Conservation (phyloP, 306 rosid species). For the Fragaria ananassa region DNA sequence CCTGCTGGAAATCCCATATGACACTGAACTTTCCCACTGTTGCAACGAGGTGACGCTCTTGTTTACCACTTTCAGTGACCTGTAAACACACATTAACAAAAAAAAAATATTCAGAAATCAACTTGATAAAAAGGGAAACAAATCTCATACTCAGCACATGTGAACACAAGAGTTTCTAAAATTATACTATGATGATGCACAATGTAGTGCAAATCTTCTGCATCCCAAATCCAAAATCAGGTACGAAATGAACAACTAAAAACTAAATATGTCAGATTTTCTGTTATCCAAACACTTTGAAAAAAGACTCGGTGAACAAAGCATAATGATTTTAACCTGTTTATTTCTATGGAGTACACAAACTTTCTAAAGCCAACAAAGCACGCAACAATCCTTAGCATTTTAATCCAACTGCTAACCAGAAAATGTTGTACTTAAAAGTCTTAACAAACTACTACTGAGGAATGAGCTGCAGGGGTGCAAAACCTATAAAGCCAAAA, state of each 20-base stretch:
- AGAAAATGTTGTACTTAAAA: not conserved
- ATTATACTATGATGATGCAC: not conserved
- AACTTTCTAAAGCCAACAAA: not conserved
- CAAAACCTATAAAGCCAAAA: not conserved
- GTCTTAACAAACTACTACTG: not conserved
- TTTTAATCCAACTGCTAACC: not conserved
- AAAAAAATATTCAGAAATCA: not conserved
- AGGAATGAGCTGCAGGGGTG: not conserved
- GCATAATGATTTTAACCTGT: not conserved
- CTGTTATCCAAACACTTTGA: not conserved
- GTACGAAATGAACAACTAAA: not conserved
- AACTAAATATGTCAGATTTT: not conserved
- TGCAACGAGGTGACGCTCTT: conserved; percentile 87
- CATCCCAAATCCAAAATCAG: not conserved
- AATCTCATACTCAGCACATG: not conserved
- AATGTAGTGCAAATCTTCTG: not conserved
- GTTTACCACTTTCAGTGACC: conserved; percentile 94
- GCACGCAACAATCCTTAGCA: not conserved
- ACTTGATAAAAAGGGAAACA: not conserved
- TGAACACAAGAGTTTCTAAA: not conserved
- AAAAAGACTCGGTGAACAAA: not conserved
- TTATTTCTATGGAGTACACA: not conserved
- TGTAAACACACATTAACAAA: conserved; percentile 27
- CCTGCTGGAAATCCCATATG: conserved; percentile 95
- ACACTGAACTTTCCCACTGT: conserved; percentile 98